phyloP scores from a whole-genome alignment of 148 eudicot species.

The Gaultheria prostrata region DNA sequence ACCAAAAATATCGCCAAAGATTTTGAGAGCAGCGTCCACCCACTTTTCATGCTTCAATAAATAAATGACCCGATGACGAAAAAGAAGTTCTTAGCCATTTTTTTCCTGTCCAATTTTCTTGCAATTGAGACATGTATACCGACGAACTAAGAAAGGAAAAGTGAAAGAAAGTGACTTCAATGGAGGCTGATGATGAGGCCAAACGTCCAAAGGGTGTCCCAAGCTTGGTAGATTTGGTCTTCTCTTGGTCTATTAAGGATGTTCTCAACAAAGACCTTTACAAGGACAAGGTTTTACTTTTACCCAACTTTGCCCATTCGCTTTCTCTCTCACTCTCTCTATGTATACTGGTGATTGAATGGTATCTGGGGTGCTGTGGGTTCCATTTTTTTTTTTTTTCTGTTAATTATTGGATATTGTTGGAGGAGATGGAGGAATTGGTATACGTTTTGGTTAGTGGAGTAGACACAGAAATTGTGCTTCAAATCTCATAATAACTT shows the following conservation, averaged over 20 bases:
- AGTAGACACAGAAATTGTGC: background rate
- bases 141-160: background rate
- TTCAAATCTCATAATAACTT: background rate
- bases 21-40: too few relatives aligned
- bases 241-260: constrained; percentile 12
- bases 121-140: background rate
- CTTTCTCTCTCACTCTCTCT: background rate
- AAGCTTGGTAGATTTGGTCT: constrained; percentile 13
- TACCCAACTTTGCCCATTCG: background rate
- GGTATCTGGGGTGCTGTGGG: background rate
- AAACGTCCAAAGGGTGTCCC: background rate
- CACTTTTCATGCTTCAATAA: too few relatives aligned
- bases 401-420: background rate
- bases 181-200: background rate
- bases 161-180: background rate
- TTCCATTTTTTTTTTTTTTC: background rate
- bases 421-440: background rate
- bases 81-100: too few relatives aligned
- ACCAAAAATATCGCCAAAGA: too few relatives aligned
- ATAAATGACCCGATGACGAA: too few relatives aligned
- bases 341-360: background rate
- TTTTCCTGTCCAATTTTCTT: too few relatives aligned
- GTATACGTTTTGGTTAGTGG: too few relatives aligned
- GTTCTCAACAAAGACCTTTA: constrained; percentile 17
- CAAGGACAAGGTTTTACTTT: constrained; percentile 6